Base-by-base conservation (phyloP, 2,329 filamentous ascomycete genomes). In the Fusarium compactum region DNA sequence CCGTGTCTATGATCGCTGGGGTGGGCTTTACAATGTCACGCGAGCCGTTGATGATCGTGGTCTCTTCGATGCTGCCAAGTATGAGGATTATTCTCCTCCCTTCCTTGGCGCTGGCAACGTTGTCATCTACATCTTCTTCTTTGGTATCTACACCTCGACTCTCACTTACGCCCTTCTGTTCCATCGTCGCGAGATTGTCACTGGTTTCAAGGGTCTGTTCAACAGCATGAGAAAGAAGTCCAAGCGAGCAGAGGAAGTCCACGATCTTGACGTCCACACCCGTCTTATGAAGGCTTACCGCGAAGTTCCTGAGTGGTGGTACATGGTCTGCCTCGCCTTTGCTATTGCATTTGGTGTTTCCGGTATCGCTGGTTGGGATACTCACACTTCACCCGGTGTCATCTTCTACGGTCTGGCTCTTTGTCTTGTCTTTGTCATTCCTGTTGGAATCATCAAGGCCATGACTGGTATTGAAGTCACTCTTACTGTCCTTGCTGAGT, bases 231-330 rank as follows among this genome's bases (percentile, higher is more conserved):
- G 80, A 70, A 82, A 80, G 60, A 82, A 80, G 71, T 80, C 80
- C 41, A 81, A 80, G 56, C 69, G 75, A 3, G 61, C 63, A 18
- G 78, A 81, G 44, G 74, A 80, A 25, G 74, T 79, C 20, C 80
- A 81, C 34, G 74, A 80, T 40, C 76, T 83, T 9, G 84, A 86
- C 52, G 81, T 86, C 6, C 85, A 86, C 72, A 85, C 82, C 61
- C 80, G 83, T 11, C 77, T 86, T 30, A 86, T 86, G 84, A 78
- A 80, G 63, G 74, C 74, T 1, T 86, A 86, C 69, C 73, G 78
- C 9, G 80, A 87, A 64, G 84, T 85, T 0, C 85, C 86, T 0
- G 85, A 86, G 58, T 87, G 85, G 85, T 87, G 86, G 86, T 88
- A 86, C 64, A 67, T 82, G 29, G 55, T 80, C 8, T 79, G 81